Base-by-base conservation (phyloP, 306 rosid genomes). In the Vigna trinervia region DNA sequence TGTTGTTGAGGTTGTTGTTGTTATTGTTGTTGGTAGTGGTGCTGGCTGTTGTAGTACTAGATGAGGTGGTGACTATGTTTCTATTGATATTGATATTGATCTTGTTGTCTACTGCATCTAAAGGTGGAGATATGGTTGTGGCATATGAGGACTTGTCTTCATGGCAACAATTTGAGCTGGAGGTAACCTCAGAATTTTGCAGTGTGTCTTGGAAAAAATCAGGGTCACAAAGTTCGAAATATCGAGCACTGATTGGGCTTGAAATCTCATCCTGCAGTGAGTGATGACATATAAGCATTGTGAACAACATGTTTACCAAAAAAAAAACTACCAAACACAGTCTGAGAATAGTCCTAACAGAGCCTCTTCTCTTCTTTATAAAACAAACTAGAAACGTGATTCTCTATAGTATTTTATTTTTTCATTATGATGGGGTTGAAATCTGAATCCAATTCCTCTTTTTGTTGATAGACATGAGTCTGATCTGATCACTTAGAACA, bases 181-280 rank as follows among this genome's bases (percentile, higher is more conserved):
- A 90, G 63, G 95, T 91, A 76, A 89, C 97, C 78, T 92, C 99
- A 8, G 90, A 88, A 80, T 87, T 92, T 77, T 87, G 96, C 10
- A 95, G 78, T 13, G 87, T 80, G 78, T 95, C 98, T 5, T 84
- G 87, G 85, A 95, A 95, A 12, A 95, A 77, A 8, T 89, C 92
- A 15, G 86, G 76, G 57, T 92, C 97, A 17, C 88, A 89, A 34
- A 92, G 86, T 26, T 95, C 96, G 38, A 90, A 95, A 14, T 88
- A 68, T 22, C 84, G 90, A 65, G 90, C 90, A 69, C 88, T 86
- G 10, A 92, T 79, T 4, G 93, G 98, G 80, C 95, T 95, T 22
- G 98, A 90, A 75, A 92, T 85, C 66, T 95, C 97, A 28, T 90
- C 97, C 99, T 95, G 96, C 82, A 87, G 79, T 77, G 88, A 73